Percentiles rank a stretch among this genome's conserved stretches.
These are phyloP conservation scores for Phycomyces blakesleeanus DNA, from an alignment of 192 early-diverging fungal genomes.

Conservation along the genomic window DNA sequence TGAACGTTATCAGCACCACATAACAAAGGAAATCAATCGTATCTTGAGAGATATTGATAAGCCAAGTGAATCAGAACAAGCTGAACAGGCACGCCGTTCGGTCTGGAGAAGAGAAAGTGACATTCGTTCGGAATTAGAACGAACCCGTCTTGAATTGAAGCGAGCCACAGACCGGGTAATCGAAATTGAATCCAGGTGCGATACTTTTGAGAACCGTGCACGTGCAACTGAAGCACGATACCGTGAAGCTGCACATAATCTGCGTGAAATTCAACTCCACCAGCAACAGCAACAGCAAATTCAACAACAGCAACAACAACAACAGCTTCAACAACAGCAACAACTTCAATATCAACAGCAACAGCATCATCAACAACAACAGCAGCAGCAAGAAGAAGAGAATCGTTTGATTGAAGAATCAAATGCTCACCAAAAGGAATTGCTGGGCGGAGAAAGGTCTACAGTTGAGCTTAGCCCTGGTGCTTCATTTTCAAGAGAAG, in stretches of 20 bases:
- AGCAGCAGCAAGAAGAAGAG: neutral
- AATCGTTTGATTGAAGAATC: neutral
- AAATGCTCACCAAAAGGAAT: neutral
- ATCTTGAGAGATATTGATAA: constrained; percentile 73
- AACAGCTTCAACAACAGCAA: too few species aligned
- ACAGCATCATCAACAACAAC: too few species aligned
- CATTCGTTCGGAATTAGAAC: constrained; percentile 30
- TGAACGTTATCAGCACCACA: constrained; percentile 68
- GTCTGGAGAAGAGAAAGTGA: constrained; percentile 40
- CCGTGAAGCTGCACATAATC: constrained; percentile 19
- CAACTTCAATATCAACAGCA: too few species aligned
- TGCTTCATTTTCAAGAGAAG: neutral
- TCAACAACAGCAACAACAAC: too few species aligned
- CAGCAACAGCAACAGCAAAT: too few species aligned
- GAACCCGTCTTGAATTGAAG: constrained; percentile 22
- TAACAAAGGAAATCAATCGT: constrained; percentile 80
- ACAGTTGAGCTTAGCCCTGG: neutral
- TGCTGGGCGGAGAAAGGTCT: neutral
- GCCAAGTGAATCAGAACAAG: constrained; percentile 22
- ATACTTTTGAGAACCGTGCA: constrained; percentile 23
- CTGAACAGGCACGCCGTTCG: constrained; percentile 17
- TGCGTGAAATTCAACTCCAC: constrained; percentile 19
- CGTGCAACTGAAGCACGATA: constrained; percentile 22
- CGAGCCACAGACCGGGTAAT: constrained; percentile 21
- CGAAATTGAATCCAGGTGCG: constrained; percentile 27